Percentiles rank a stretch among this genome's conserved stretches.
Evolutionary conservation across 345 rosid species (phyloP).

Genomic region (Hibiscus trionum): DNA sequence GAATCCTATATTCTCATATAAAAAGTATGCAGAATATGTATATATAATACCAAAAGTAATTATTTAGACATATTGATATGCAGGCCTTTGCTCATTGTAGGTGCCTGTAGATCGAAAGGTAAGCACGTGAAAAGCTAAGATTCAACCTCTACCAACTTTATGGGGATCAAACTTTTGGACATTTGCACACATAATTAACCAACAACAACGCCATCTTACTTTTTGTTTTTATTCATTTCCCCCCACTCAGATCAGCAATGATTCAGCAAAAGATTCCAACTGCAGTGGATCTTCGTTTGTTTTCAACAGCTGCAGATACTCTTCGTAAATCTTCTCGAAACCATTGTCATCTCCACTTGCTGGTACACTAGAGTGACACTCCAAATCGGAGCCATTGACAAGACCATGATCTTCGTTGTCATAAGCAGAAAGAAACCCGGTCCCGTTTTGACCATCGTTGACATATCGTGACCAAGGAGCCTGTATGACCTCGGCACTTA

Average conservation of each 20-base stretch:
- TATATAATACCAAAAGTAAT: too few relatives aligned
- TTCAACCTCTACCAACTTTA: slow-evolving; percentile 3
- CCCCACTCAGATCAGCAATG: slow-evolving; percentile 11
- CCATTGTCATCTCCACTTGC: neutral
- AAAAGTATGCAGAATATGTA: too few relatives aligned
- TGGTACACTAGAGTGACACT: slow-evolving; percentile 17
- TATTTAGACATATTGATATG: neutral
- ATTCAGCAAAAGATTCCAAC: slow-evolving; percentile 25
- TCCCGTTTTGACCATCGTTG: slow-evolving; percentile 2
- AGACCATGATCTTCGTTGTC: slow-evolving; percentile 10
- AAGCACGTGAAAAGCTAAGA: slow-evolving; percentile 14
- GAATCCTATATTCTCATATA: neutral
- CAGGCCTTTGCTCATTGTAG: too few relatives aligned
- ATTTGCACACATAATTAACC: neutral
- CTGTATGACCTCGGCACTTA: neutral
- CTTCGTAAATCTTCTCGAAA: slow-evolving; percentile 36
- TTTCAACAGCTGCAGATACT: slow-evolving; percentile 36
- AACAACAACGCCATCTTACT: neutral
- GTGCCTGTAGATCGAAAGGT: neutral
- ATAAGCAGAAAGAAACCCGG: slow-evolving; percentile 15
- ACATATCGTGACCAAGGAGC: slow-evolving; percentile 11
- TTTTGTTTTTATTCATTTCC: neutral
- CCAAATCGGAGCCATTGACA: slow-evolving; percentile 21
- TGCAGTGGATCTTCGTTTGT: slow-evolving; percentile 24
- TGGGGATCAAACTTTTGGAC: neutral